Base-by-base conservation (phyloP, 768 basidiomycete species). In the Terana coerulea region DNA sequence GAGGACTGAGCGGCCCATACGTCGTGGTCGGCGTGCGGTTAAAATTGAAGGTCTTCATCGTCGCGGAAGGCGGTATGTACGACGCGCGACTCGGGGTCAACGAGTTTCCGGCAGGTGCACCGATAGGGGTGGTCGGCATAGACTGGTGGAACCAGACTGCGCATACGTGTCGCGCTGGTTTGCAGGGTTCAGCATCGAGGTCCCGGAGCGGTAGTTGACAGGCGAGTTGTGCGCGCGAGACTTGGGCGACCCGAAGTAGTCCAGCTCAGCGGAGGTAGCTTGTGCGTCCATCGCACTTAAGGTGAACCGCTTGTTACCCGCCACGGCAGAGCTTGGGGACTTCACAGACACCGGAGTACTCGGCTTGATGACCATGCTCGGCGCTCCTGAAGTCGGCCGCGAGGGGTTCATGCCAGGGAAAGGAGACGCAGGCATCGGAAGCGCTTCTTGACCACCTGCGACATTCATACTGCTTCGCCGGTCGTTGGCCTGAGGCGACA, bases 371-470 rank as follows among this genome's bases (percentile, higher is more conserved):
- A 53, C 22, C 61, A 54, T 50, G 60, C 59, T 35, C 9, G 35
- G 17, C n/a, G 33, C 33, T n/a, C n/a, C n/a, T 5, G 48, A 51
- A 9, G 54, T 46, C 0, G 54, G 56, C 12, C 49, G 35, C 7
- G 55, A 40, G 22, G 48, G 43, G 7, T 49, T 54, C 12, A 42
- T 39, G 9, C 51, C 46, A 0, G 88, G 90, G 67, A 91, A 92
- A 0, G 91, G 91, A 0, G 91, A 88, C 2, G 88, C 76, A 9
- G 88, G 90, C 51, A 88, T 64, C 11, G 65, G 65, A 17, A 64
- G 42, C 35, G 43, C 36, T 48, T 54, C 7, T 48, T 35, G 30
- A 26, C 30, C 31, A 30, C 44, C 31, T 37, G 33, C 35, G 12
- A 19, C n/a, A 21, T 2, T 21, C 5, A 14, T 26, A 19, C 36